These are phyloP conservation scores for Pythium sp. DNA, from an alignment of 352 stramenopile species.

Conservation along the genomic window DNA sequence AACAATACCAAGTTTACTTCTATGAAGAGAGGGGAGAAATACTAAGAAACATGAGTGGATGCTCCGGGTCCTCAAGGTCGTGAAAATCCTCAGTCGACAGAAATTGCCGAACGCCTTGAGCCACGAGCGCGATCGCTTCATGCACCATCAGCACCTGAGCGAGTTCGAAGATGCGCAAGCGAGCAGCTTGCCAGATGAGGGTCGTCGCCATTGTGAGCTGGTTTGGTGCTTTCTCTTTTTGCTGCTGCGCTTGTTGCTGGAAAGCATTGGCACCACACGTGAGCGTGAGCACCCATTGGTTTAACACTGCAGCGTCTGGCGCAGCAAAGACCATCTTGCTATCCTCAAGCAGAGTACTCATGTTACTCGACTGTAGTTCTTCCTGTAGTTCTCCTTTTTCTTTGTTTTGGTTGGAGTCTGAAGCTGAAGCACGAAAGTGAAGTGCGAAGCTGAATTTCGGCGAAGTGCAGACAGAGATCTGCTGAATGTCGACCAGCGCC, in stretches of 20 bases:
- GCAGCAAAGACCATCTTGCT: background rate
- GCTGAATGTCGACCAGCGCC: constrained; percentile 8
- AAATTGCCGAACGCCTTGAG: constrained; percentile 3
- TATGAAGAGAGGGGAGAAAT: background rate
- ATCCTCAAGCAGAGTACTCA: background rate
- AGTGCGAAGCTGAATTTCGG: constrained; percentile 3
- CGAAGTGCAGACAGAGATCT: constrained; percentile 1
- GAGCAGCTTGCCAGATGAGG: constrained; percentile 42
- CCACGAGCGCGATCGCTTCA: constrained; percentile 20
- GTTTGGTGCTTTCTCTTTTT: background rate
- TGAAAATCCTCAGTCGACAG: background rate
- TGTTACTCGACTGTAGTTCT: background rate
- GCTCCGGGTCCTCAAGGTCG: background rate
- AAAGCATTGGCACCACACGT: constrained; percentile 40
- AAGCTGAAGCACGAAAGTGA: background rate
- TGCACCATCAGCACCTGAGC: constrained; percentile 14
- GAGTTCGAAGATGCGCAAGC: constrained; percentile 48
- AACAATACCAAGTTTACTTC: background rate
- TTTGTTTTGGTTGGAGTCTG: background rate
- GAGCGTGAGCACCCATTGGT: constrained; percentile 35
- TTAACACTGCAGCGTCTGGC: constrained; percentile 14
- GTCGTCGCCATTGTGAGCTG: constrained; percentile 1
- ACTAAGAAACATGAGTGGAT: background rate
- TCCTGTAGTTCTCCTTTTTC: background rate
- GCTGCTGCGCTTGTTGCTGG: constrained; percentile 22